A percentile compares a stretch with the other conserved stretches of the same genome.
Conservation (phyloP, 371 early-diverging fungal species). For the Mortierella sp. region DNA sequence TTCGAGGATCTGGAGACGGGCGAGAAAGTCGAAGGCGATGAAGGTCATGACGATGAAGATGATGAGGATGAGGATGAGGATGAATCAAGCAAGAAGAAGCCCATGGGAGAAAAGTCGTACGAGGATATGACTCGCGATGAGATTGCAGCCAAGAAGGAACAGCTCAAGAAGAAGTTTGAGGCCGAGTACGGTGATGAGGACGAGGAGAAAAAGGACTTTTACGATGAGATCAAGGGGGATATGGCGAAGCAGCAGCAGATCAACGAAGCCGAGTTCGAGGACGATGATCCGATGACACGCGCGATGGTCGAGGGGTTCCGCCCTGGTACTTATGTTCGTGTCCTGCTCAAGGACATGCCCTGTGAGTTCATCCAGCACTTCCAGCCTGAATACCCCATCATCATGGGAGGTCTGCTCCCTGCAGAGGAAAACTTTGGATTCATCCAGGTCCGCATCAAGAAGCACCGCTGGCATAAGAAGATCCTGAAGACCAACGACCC, state of each 20-base stretch:
- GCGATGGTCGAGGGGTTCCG: conserved; percentile 87
- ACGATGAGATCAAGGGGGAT: conserved; percentile 89
- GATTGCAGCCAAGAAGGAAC: conserved; percentile 87
- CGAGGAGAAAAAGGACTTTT: conserved; percentile 81
- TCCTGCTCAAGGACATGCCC: conserved; percentile 90
- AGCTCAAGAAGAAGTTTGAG: conserved; percentile 92
- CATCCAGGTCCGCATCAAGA: conserved; percentile 95
- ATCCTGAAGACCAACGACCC: conserved; percentile 98
- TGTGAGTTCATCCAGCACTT: conserved; percentile 94
- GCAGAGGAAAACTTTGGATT: conserved; percentile 94
- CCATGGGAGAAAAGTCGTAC: conserved; percentile 35
- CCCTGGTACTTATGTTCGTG: conserved; percentile 94
- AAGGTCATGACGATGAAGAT: conserved; percentile 48
- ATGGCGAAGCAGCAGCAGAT: conserved; percentile 83
- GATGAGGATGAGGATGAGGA: conserved; percentile 57
- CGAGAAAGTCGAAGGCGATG: conserved; percentile 55
- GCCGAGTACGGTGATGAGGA: conserved; percentile 89
- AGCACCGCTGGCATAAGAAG: conserved; percentile 97
- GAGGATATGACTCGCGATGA: conserved; percentile 63
- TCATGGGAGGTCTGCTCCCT: conserved; percentile 91
- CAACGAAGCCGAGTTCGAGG: conserved; percentile 89
- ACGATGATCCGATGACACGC: conserved; percentile 80
- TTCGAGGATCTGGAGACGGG: conserved; percentile 92
- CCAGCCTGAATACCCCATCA: conserved; percentile 87
- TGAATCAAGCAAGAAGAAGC: conserved; percentile 31